These are phyloP conservation scores for Puccinia polysora DNA, from an alignment of 1,284 basidiomycete genomes.

Conservation along the genomic window DNA sequence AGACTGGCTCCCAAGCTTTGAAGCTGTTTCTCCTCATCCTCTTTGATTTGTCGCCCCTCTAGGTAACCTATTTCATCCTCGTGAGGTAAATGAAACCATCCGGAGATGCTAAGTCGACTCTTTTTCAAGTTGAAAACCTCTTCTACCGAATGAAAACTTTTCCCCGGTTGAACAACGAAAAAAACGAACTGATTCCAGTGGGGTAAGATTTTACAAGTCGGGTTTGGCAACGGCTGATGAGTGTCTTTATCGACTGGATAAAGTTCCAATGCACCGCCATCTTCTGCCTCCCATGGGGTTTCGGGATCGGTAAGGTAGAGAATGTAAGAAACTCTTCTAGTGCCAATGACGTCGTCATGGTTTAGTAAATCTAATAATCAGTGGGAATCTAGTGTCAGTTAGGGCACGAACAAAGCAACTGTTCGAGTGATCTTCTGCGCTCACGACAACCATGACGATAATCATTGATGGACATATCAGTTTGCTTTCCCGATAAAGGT, in stretches of 20 bases:
- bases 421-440: not conserved
- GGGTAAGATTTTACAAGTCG: constrained; percentile 65
- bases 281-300: constrained; percentile 51
- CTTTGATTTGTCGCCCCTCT: constrained; percentile 17
- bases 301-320: constrained; percentile 84
- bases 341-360: constrained; percentile 96
- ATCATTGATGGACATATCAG: constrained; percentile 91
- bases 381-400: not conserved
- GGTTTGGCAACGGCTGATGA: constrained; percentile 56
- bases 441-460: constrained; percentile 66
- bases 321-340: constrained; percentile 91
- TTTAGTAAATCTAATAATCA: constrained; percentile 82
- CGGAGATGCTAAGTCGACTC: constrained; percentile 74
- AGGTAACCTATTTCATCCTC: constrained; percentile 23
- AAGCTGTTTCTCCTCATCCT: constrained; percentile 27
- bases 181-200: constrained; percentile 97
- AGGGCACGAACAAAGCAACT: not conserved
- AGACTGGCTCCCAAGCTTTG: constrained; percentile 39
- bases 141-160: constrained; percentile 94
- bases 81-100: constrained; percentile 61
- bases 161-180: constrained; percentile 72
- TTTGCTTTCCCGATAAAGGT: constrained; percentile 80
- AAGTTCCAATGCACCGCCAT: constrained; percentile 92
- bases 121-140: constrained; percentile 77
- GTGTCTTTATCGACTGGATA: constrained; percentile 61